Evolutionary conservation across 2,329 filamentous ascomycete species (phyloP).

Genomic region (Bipolaris oryzae): DNA sequence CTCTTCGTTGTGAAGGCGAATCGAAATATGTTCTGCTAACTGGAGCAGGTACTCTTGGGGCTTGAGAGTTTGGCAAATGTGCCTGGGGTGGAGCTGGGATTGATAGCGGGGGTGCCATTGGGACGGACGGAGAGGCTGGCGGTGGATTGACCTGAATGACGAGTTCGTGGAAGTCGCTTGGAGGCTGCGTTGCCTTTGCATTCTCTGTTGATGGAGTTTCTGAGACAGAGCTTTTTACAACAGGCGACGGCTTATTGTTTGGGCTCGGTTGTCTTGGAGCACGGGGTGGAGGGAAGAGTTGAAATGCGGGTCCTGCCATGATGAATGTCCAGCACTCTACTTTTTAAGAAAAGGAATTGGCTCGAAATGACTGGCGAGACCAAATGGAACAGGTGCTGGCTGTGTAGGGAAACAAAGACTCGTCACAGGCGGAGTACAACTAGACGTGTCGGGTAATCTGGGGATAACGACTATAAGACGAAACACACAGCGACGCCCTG

Average conservation of each 20-base stretch:
- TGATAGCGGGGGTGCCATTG: conserved; percentile 28
- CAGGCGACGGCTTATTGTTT: conserved; percentile 31
- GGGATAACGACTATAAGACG: conserved; percentile 44
- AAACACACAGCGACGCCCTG: conserved; percentile 14
- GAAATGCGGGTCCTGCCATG: conserved; percentile 46
- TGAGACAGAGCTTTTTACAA: conserved; percentile 37
- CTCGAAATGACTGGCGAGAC: conserved; percentile 26
- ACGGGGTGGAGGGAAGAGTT: conserved; percentile 48
- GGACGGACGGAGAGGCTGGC: conserved; percentile 41
- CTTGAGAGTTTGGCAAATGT: conserved; percentile 33
- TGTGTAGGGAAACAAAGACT: conserved; percentile 21
- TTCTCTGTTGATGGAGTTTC: conserved; percentile 41
- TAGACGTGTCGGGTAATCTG: conserved; percentile 36
- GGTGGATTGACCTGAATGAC: conserved; percentile 49
- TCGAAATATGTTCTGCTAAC: conserved; percentile 29
- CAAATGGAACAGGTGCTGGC: conserved; percentile 18
- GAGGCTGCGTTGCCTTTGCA: conserved; percentile 37
- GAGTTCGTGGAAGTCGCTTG: conserved; percentile 48
- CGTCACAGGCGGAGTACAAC: conserved; percentile 25
- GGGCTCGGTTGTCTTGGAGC: conserved; percentile 43
- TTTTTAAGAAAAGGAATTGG: conserved; percentile 20
- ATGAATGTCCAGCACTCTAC: conserved; percentile 21
- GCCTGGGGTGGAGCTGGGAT: conserved; percentile 35
- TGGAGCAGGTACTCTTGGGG: conserved; percentile 30
- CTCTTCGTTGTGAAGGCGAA: conserved; percentile 30